Evolutionary conservation across 1,284 basidiomycete species (phyloP).

Genomic region (Anthracocystis panici-leucophaei): DNA sequence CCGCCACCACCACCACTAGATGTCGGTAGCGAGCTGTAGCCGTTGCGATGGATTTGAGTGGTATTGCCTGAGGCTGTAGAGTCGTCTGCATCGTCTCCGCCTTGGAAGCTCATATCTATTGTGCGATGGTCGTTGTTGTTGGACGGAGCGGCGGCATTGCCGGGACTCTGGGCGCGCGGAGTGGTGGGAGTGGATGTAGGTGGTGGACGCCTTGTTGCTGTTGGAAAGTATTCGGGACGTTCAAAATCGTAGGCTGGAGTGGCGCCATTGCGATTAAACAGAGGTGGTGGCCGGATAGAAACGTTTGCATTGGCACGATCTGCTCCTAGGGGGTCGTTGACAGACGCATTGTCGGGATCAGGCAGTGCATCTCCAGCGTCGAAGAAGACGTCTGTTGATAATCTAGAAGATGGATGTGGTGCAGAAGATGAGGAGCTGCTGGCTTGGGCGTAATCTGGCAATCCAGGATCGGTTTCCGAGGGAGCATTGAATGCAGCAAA

Average conservation of each 20-base stretch:
- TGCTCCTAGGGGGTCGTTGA: constrained; percentile 46
- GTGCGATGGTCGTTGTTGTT: constrained; percentile 24
- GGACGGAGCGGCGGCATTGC: background rate
- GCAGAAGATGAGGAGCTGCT: constrained; percentile 13
- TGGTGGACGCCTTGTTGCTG: constrained; percentile 26
- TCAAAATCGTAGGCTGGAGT: constrained; percentile 60
- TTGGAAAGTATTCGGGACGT: constrained; percentile 58
- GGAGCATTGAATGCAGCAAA: constrained; percentile 47
- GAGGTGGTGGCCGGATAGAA: constrained; percentile 11
- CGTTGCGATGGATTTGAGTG: constrained; percentile 23
- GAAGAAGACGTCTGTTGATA: constrained; percentile 56
- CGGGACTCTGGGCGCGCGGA: constrained; percentile 13
- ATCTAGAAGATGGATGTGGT: constrained; percentile 5
- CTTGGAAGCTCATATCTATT: constrained; percentile 38
- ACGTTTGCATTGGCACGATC: constrained; percentile 31
- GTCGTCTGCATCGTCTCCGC: constrained; percentile 27
- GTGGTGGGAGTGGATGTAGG: constrained; percentile 26
- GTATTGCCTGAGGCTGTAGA: constrained; percentile 19
- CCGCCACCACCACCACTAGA: constrained; percentile 14
- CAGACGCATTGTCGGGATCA: constrained; percentile 15
- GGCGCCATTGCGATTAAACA: constrained; percentile 5
- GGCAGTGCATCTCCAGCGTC: constrained; percentile 61
- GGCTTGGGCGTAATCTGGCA: constrained; percentile 40
- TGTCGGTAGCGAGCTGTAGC: constrained; percentile 39
- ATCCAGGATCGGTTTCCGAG: constrained; percentile 17